Conservation (phyloP, 2,329 filamentous ascomycete species). For the Lecanosticta acicola region DNA sequence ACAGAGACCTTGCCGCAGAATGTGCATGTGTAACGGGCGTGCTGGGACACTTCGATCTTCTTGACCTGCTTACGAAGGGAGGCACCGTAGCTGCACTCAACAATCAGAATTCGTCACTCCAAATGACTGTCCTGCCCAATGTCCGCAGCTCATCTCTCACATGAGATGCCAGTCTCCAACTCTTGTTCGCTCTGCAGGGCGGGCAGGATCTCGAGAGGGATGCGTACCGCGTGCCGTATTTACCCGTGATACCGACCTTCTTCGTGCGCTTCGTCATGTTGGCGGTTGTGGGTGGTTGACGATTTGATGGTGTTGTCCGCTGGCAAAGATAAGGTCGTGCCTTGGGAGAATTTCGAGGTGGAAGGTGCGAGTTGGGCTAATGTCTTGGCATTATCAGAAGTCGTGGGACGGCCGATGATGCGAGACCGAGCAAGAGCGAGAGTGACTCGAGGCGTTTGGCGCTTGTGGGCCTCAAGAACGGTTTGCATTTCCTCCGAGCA, state of each 20-base stretch:
- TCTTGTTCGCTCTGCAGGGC: slow-evolving; percentile 7
- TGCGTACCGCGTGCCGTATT: slow-evolving; percentile 91
- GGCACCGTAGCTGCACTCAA: slow-evolving; percentile 74
- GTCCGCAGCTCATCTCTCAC: neutral
- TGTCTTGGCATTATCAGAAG: no score
- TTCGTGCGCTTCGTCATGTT: slow-evolving; percentile 95
- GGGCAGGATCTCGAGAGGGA: slow-evolving; percentile 8
- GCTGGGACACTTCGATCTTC: slow-evolving; percentile 99
- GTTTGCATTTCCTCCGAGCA: no score
- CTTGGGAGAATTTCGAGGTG: no score
- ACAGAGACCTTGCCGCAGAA: slow-evolving; percentile 93
- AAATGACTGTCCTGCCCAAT: neutral
- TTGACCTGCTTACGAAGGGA: slow-evolving; percentile 99
- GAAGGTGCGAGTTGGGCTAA: no score
- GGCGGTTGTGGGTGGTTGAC: slow-evolving; percentile 31
- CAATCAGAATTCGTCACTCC: slow-evolving; percentile 11
- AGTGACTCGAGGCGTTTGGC: no score
- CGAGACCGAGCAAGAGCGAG: no score
- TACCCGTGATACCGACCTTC: slow-evolving; percentile 98
- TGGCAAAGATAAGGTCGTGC: no score
- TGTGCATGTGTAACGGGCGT: slow-evolving; percentile 94
- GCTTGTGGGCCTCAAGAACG: no score
- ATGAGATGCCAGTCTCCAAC: slow-evolving; percentile 2
- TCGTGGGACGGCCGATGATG: no score
- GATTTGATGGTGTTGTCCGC: neutral